These are phyloP conservation scores for Juncus effusus DNA, from an alignment of 176 grass and related monocot genomes.

Conservation along the genomic window DNA sequence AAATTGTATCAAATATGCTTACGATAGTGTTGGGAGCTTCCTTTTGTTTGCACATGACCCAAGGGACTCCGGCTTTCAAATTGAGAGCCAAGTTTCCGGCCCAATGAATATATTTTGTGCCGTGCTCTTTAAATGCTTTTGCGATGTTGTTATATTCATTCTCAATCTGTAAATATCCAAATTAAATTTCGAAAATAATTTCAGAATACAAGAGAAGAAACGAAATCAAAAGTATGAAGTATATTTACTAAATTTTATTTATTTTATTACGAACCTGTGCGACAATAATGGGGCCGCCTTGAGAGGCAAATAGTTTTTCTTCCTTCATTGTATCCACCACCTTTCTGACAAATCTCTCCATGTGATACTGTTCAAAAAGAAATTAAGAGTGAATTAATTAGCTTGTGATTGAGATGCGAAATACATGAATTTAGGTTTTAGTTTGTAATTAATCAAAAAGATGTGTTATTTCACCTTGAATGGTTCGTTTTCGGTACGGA, in stretches of 20 bases:
- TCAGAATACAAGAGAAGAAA: background rate
- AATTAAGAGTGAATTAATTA: background rate
- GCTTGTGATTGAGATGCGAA: background rate
- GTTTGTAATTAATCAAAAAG: background rate
- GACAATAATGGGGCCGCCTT: constrained; percentile 88
- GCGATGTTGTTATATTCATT: constrained; percentile 75
- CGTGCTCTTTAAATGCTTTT: constrained; percentile 41
- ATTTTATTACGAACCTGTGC: constrained; percentile 44
- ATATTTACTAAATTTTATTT: background rate
- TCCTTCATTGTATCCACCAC: constrained; percentile 63
- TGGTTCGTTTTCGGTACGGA: constrained; percentile 69
- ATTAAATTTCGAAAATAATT: background rate
- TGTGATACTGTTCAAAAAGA: constrained; percentile 37
- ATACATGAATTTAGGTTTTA: background rate
- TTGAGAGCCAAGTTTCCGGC: constrained; percentile 48
- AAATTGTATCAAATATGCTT: constrained; percentile 2
- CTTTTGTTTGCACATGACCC: constrained; percentile 91
- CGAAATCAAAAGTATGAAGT: background rate
- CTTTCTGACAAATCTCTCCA: constrained; percentile 55
- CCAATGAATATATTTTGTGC: constrained; percentile 62
- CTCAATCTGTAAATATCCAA: constrained; percentile 49
- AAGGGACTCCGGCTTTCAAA: constrained; percentile 55
- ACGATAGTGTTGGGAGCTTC: constrained; percentile 70
- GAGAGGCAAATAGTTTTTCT: constrained; percentile 66
- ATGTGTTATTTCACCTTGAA: constrained; percentile 50